Base-by-base conservation (phyloP, 2,329 filamentous ascomycete genomes). In the Chrysosporium queenslandicum region DNA sequence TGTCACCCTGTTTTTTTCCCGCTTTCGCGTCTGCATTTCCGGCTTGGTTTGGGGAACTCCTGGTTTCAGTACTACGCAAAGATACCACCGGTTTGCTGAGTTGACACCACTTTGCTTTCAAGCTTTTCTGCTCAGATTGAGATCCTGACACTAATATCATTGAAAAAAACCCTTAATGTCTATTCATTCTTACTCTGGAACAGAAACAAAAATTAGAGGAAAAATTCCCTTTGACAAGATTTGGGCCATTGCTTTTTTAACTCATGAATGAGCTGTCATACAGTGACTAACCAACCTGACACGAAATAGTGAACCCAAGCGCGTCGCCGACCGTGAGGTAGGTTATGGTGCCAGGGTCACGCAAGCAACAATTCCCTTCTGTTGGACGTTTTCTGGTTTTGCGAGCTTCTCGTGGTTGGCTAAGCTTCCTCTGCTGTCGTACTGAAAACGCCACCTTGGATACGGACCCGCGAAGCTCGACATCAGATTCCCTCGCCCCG, bases 101-200 rank as follows among this genome's bases (percentile, higher is more conserved):
- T 32, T 30, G 42, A 45, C 18, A 45, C 20, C 25, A 45, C 42
- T 30, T 20, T 3, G 4, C 27, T 32, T 29, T 45, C 16, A 18
- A 11, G 18, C 11, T 3, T 18, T 45, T n/a, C 23, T 45, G n/a
- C n/a, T n/a, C n/a, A 21, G 32, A n/a, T 20, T 45, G 12, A 32
- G 20, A 30, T 32, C 25, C 42, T 45, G 7, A 9, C 16, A 9
- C 27, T 46, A 46, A 46, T 46, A 46, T 16, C 42, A 32, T n/a
- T 46, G 21, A n/a, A n/a, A n/a, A n/a, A n/a, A 14, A 46, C 42
- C 43, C 29, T 21, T 32, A 32, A 46, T 34, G 29, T 46, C n/a
- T 21, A 2, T 46, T 46, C 9, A 27, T 34, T 23, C 20, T 41
- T 41, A 41, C 39, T 21, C n/a, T n/a, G n/a, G n/a, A n/a, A n/a